Conservation (phyloP, 345 rosid genomes). For the Syzygium oleosum region DNA sequence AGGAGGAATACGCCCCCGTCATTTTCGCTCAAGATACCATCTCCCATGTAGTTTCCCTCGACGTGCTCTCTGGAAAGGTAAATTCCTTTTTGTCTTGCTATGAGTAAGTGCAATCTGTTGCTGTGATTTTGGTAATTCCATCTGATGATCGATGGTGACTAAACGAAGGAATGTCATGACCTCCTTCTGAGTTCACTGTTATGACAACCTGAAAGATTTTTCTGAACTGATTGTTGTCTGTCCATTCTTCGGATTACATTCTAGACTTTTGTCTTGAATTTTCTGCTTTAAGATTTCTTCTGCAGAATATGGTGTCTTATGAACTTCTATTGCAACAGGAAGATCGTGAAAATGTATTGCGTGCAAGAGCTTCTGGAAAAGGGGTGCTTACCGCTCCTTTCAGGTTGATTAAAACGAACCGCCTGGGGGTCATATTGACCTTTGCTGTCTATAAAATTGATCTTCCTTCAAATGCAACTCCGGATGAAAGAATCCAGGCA, state of each 20-base stretch:
- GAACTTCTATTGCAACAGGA: constrained; percentile 39
- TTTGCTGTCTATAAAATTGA: constrained; percentile 85
- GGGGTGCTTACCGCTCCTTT: constrained; percentile 98
- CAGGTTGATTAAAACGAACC: constrained; percentile 73
- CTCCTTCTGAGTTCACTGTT: not conserved
- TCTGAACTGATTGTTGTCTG: not conserved
- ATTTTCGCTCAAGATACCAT: constrained; percentile 97
- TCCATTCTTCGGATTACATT: not conserved
- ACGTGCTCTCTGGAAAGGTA: constrained; percentile 91
- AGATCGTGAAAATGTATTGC: constrained; percentile 82
- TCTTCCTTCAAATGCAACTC: constrained; percentile 76
- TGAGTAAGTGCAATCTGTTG: not conserved
- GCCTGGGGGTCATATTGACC: constrained; percentile 94
- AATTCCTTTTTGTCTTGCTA: constrained; percentile 7
- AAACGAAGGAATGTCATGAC: not conserved
- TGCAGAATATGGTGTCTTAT: not conserved
- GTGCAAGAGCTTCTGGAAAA: constrained; percentile 82
- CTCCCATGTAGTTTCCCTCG: constrained; percentile 82
- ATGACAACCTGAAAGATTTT: not conserved
- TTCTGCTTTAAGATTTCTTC: not conserved
- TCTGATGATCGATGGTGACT: not conserved
- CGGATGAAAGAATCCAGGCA: constrained; percentile 73
- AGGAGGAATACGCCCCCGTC: constrained; percentile 95
- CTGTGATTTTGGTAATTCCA: not conserved
- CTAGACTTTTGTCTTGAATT: not conserved